Evolutionary conservation across 306 rosid genomes (phyloP), one percentile per base, ranked within the genome.

Genomic region (Aeschynomene evenia): DNA sequence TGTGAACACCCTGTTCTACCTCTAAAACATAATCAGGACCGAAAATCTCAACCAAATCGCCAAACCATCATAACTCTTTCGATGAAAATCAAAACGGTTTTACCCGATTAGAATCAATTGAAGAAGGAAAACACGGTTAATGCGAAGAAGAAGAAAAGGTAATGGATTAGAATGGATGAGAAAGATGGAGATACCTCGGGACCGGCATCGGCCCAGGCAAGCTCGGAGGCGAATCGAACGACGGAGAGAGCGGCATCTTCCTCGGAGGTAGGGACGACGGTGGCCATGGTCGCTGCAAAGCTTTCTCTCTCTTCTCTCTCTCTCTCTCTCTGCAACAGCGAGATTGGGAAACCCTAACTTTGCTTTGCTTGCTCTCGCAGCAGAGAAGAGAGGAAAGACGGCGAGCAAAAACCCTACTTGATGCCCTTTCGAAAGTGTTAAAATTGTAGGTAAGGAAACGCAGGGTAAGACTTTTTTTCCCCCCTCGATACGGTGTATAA

Each of bases 141-240:
- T 62, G 24, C 1, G 14, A 7, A 20, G 7, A 49, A 28, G n/a
- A 37, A 21, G 4, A 36, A 18, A 2, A 13, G 33, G 40, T 1
- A 49, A 7, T 22, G 15, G 26, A 67, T 64, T 12, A 31, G 33
- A 14, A 28, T 21, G 10, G 21, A 49, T 20, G 60, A 42, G 16
- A 33, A 40, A 20, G 12, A 37, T 0, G 3, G 45, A 7, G 64
- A 37, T 74, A 94, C 97, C 91, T 85, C 96, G 13, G 92, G 85
- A 67, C 97, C 96, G 48, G 96, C 96, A 60, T 94, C 97, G 34
- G 97, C 95, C 97, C 95, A 91, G 59, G 97, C 87, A 29, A 88
- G 99, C 72, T 91, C 99, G 1, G 95, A 83, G 45, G 86, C 77
- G 65, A 87, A 95, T 53, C 97, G 85, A 14, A 95, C 95, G 4